Base-by-base conservation (phyloP, 495 filamentous ascomycete genomes). In the Pyronema omphalodes region DNA sequence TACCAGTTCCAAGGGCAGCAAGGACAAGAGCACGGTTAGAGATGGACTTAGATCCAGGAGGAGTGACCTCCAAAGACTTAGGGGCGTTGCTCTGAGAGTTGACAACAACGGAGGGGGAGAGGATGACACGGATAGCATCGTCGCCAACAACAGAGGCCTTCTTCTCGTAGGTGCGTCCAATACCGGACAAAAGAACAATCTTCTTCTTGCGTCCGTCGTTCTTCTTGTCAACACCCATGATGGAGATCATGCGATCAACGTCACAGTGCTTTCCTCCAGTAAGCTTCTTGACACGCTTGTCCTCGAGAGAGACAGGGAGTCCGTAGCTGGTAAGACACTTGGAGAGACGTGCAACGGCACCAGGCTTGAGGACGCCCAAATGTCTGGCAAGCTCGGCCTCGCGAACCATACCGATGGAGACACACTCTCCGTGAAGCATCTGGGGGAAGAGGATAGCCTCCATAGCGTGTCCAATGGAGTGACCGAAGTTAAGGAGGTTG, bases 141-240 rank as follows among this genome's bases (percentile, higher is more conserved):
- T 99, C 93, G 6, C 86, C 74, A 29, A 96, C 91, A 7, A 86
- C 77, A 59, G 78, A 94, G 8, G 91, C 91, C 67, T 81, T 82
- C 45, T 75, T 83, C 67, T 96, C 91, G 58, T 88, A 69, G 9
- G 87, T 88, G 58, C 79, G 77, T 52, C 91, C 91, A 68, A 99
- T 93, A 9, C 83, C 82, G 0, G 87, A 86, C 17, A 99, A 77
- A 6, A 99, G 76, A n/a, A 94, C 91, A 52, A 98, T 81, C 70
- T 93, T 94, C 74, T 96, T 98, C 68, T 93, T 89, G 36, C 76
- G 77, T 1, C 91, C 91, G 35, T 94, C 83, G 53, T 98, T 98
- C 76, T 98, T 98, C 77, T 98, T 98, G 70, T 98, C 91, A 39
- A 96, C 80, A 2, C 80, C 88, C 91, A 98, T 98, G 66, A 93